These are phyloP conservation scores for Xylaria sp. DNA, from an alignment of 2,329 filamentous ascomycete genomes.

Conservation along the genomic window DNA sequence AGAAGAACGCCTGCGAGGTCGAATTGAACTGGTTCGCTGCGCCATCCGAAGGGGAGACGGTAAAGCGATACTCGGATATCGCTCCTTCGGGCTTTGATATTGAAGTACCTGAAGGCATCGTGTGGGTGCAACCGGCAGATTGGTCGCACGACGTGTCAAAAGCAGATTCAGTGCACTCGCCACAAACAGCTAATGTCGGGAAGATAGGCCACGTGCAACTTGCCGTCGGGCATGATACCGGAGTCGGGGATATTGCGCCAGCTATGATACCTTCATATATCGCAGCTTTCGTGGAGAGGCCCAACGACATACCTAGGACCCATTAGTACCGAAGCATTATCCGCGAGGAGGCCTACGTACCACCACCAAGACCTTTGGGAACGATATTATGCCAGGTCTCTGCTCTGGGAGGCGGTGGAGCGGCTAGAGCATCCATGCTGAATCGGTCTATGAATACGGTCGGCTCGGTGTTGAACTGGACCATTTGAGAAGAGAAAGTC, in stretches of 20 bases:
- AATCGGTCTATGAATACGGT: constrained; percentile 22
- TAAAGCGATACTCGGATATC: constrained; percentile 34
- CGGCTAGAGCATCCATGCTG: constrained; percentile 20
- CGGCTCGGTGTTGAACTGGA: constrained; percentile 37
- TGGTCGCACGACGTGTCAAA: constrained; percentile 19
- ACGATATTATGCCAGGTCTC: constrained; percentile 42
- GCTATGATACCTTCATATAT: constrained; percentile 44
- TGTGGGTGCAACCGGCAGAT: constrained; percentile 35
- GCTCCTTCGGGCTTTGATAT: constrained; percentile 26
- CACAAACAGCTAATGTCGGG: constrained; percentile 42
- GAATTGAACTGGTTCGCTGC: constrained; percentile 17
- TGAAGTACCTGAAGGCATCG: constrained; percentile 35
- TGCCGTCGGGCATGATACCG: constrained; percentile 35
- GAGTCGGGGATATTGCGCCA: constrained; percentile 30
- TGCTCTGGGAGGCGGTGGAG: constrained; percentile 37
- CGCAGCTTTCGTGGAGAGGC: constrained; percentile 43
- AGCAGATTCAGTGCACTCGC: constrained; percentile 32
- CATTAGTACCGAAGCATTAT: constrained; percentile 6
- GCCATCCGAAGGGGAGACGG: constrained; percentile 34
- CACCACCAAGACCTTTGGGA: constrained; percentile 22
- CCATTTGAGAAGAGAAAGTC: constrained; percentile 45
- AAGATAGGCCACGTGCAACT: constrained; percentile 43
- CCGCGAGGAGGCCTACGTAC: background rate
- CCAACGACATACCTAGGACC: constrained; percentile 23
- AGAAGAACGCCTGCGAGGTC: constrained; percentile 36